Evolutionary conservation across 1,139 yeast genomes (phyloP).

Genomic region (Yamadazyma epiphylla): DNA sequence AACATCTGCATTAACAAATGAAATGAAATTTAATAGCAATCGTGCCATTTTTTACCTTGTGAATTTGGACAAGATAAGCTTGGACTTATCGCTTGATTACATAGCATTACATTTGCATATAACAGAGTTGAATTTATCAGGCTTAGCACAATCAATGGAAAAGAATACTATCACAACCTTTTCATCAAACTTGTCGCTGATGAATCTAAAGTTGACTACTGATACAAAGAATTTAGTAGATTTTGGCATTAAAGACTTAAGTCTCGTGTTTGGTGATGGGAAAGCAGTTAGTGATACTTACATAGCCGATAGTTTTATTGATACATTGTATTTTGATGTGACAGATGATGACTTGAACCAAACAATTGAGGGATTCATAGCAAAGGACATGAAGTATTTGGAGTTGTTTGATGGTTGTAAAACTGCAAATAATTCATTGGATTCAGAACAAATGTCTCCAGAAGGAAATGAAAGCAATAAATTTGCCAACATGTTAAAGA

Average conservation of each 20-base stretch:
- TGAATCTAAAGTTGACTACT: conserved; percentile 1
- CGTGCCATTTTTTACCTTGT: not conserved
- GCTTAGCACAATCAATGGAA: conserved; percentile 2
- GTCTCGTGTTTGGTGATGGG: conserved; percentile 2
- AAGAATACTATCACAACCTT: conserved; percentile 1
- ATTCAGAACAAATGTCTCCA: too few species aligned
- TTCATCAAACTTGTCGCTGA: conserved; percentile 2
- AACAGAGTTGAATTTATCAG: not conserved
- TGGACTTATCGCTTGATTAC: not conserved
- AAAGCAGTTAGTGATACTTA: not conserved
- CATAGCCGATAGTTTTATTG: conserved; percentile 3
- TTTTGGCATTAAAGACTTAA: conserved; percentile 3
- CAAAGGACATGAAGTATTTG: conserved; percentile 2
- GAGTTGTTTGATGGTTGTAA: too few species aligned
- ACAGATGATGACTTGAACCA: conserved; percentile 1
- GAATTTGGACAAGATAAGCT: not conserved
- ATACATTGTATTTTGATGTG: conserved; percentile 3
- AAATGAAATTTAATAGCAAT: not conserved
- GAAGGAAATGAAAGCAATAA: too few species aligned
- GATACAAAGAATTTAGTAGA: not conserved
- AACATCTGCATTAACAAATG: too few species aligned
- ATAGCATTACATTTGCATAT: not conserved
- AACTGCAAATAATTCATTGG: too few species aligned
- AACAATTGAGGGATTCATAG: conserved; percentile 1
- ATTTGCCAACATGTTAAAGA: not conserved